Evolutionary conservation across 768 basidiomycete genomes (phyloP).

Genomic region (Kwoniella heveanensis): DNA sequence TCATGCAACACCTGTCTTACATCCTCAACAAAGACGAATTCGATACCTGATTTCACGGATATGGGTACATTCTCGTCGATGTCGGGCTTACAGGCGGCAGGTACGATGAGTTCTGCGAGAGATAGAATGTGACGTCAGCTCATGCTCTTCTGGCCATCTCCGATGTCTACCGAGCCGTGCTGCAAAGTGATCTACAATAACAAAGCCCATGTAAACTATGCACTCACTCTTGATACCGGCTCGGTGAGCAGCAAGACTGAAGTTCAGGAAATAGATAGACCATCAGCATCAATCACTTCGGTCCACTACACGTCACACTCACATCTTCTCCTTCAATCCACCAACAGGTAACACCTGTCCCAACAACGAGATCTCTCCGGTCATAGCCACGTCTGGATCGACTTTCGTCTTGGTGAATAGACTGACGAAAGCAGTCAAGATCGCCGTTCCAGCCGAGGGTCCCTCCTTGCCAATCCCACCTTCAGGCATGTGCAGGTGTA

Average conservation of each 20-base stretch:
- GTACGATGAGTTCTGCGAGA: conserved; percentile 55
- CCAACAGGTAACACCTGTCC: conserved; percentile 96
- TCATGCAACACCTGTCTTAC: conserved; percentile 85
- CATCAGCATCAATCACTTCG: conserved; percentile 15
- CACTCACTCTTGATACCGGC: conserved; percentile 83
- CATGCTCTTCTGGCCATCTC: too few relatives aligned
- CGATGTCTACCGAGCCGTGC: too few relatives aligned
- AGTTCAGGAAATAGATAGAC: not conserved
- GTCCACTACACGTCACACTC: conserved; percentile 12
- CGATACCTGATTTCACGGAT: conserved; percentile 91
- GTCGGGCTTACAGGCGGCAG: conserved; percentile 77
- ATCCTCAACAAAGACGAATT: conserved; percentile 92
- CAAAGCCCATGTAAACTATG: not conserved
- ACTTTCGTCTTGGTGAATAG: conserved; percentile 84
- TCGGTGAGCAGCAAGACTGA: conserved; percentile 88
- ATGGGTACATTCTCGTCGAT: conserved; percentile 97
- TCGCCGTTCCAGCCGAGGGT: conserved; percentile 92
- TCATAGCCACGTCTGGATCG: conserved; percentile 92
- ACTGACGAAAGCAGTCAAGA: conserved; percentile 86
- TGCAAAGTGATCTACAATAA: too few relatives aligned
- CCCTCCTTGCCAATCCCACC: conserved; percentile 69
- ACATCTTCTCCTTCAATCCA: conserved; percentile 70
- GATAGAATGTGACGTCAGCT: too few relatives aligned
- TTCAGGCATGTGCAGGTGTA: conserved; percentile 82
- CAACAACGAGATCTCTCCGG: conserved; percentile 93